Base-by-base conservation (phyloP, 208 protist genomes). In the Trypanosoma boissoni region DNA sequence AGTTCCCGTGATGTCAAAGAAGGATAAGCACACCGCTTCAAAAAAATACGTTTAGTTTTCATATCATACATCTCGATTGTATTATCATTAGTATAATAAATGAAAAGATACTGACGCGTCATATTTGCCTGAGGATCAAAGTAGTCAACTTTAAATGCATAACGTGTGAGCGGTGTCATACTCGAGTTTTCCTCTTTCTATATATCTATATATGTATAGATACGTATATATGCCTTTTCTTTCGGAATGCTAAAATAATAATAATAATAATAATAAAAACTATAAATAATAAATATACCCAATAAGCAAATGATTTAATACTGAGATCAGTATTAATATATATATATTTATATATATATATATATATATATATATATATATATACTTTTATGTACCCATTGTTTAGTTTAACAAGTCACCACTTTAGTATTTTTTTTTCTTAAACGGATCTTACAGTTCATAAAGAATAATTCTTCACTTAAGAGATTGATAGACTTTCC, bases 31-130 rank as follows among this genome's bases (percentile, higher is more conserved):
- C 86, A 95, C 0, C 92, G 79, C 66, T 98, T 98, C 49, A 98
- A 72, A 76, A 98, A 98, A 21, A 92, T 66, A 14, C 86, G 76
- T 52, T 88, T 89, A 28, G 81, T 95, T 70, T 97, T 97, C 36
- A 95, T 51, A 65, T 98, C 89, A 74, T 88, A 92, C 93, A 98
- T 98, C 67, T 98, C 96, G 58, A 98, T 90, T 7, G 94, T 95
- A 37, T 88, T 69, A 60, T 98, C 90, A 12, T 82, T 75, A 1
- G 76, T 57, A 66, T 85, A 95, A 71, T 93, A 98, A 41, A 96
- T 59, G n/a, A 98, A 65, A 39, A 90, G 77, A 77, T 98, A 98
- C 20, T 76, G 67, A 8, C 94, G 78, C 27, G 78, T 80, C 29
- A 98, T 46, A 44, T 73, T 91, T 23, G 96, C 94, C 2, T 92